These are phyloP conservation scores for Sordariomycetes sp. DNA, from an alignment of 2,329 filamentous ascomycete genomes.

Conservation along the genomic window DNA sequence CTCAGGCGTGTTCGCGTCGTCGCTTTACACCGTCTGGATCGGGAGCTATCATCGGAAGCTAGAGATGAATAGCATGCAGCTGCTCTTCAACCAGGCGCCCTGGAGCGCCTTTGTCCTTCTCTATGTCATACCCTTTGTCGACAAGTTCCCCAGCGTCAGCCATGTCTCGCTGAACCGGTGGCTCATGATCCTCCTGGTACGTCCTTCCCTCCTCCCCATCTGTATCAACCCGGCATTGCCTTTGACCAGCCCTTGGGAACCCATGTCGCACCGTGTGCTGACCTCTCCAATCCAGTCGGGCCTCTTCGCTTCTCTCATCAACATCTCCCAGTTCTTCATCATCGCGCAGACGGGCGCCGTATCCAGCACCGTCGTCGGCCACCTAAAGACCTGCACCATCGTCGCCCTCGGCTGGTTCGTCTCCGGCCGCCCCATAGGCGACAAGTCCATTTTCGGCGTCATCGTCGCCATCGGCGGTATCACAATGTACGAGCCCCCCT, in stretches of 20 bases:
- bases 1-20: conserved; percentile 48
- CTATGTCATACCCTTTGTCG: conserved; percentile 52
- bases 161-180: conserved; percentile 36
- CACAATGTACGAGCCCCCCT: conserved; percentile 30
- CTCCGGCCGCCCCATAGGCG: conserved; percentile 39
- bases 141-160: conserved; percentile 45
- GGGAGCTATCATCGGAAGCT: conserved; percentile 51
- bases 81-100: conserved; percentile 56
- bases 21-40: conserved; percentile 58
- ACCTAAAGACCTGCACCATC: conserved; percentile 53
- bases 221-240: background rate
- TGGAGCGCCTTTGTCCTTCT: conserved; percentile 48
- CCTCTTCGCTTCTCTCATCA: conserved; percentile 49
- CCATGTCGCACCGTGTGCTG: background rate
- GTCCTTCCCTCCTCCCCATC: conserved; percentile 9
- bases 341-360: conserved; percentile 49
- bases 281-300: conserved; percentile 34
- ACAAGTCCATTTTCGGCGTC: conserved; percentile 41
- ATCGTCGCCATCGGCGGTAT: conserved; percentile 43
- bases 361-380: conserved; percentile 51
- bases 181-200: conserved; percentile 45
- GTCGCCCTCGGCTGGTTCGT: conserved; percentile 49
- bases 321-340: conserved; percentile 51
- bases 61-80: conserved; percentile 54
- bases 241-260: background rate